Percentiles rank a stretch among this genome's conserved stretches.
Conservation (phyloP, 345 rosid genomes). For the Arabidopsis suecica region DNA sequence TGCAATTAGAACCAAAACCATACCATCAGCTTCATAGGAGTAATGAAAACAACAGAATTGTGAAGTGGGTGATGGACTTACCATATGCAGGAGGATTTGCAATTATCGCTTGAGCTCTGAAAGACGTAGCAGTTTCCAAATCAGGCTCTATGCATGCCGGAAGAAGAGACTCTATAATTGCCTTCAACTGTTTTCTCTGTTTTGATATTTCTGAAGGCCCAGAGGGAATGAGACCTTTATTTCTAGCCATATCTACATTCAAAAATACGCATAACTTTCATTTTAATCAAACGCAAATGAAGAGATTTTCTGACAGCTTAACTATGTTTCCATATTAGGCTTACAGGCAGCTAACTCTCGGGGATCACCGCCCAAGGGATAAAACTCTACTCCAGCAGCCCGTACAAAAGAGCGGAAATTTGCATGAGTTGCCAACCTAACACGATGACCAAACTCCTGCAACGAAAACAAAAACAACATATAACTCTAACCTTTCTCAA, state of each 20-base stretch:
- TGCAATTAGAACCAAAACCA: conserved; percentile 46
- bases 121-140: conserved; percentile 68
- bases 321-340: conserved; percentile 5
- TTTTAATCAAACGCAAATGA: conserved; percentile 1
- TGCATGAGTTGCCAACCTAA: conserved; percentile 93
- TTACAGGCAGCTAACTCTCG: conserved; percentile 95
- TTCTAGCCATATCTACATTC: conserved; percentile 89
- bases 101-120: conserved; percentile 95
- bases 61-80: conserved; percentile 40
- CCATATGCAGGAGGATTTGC: conserved; percentile 99
- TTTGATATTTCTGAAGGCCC: conserved; percentile 91
- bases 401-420: conserved; percentile 81
- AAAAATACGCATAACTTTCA: conserved; percentile 8
- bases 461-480: conserved; percentile 29
- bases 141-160: conserved; percentile 94
- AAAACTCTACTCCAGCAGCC: conserved; percentile 87
- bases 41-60: conserved; percentile 9
- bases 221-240: conserved; percentile 95
- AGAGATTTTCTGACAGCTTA: background rate
- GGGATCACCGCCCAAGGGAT: conserved; percentile 97
- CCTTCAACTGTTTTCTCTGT: conserved; percentile 90
- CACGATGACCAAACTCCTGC: conserved; percentile 95
- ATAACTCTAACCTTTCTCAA: background rate
- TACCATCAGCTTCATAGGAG: conserved; percentile 13
- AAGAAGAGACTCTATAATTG: conserved; percentile 94